These are phyloP conservation scores for Cercophora samala DNA, from an alignment of 495 filamentous ascomycete species.

Conservation along the genomic window DNA sequence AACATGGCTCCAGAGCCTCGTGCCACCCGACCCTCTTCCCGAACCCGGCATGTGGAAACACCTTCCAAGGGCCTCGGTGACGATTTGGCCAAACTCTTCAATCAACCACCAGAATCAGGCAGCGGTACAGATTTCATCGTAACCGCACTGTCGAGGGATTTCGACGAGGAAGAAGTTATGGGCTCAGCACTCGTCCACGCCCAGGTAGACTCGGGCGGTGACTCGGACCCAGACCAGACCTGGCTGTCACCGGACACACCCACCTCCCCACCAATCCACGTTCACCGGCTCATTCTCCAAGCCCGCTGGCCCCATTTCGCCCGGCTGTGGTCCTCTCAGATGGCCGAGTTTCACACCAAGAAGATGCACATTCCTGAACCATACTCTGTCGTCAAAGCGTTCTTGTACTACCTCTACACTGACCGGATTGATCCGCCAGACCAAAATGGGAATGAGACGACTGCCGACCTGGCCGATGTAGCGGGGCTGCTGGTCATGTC, in stretches of 20 bases:
- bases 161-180: constrained; percentile 59
- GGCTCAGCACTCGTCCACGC: constrained; percentile 44
- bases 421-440: constrained; percentile 70
- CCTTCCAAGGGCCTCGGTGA: constrained; percentile 69
- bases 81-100: constrained; percentile 82
- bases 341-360: constrained; percentile 94
- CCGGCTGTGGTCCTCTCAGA: constrained; percentile 82
- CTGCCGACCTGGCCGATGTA: constrained; percentile 71
- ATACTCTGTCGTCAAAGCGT: constrained; percentile 89
- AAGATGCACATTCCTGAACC: constrained; percentile 97
- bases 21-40: constrained; percentile 47
- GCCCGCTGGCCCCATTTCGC: constrained; percentile 96
- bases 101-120: constrained; percentile 69
- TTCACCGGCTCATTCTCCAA: constrained; percentile 87
- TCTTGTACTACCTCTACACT: constrained; percentile 94
- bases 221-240: constrained; percentile 46
- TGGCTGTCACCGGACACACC: constrained; percentile 60
- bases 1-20: constrained; percentile 59
- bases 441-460: constrained; percentile 52
- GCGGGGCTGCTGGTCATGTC: constrained; percentile 97
- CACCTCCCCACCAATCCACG: constrained; percentile 85
- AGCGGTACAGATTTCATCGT: constrained; percentile 83
- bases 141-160: constrained; percentile 68
- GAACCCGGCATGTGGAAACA: constrained; percentile 39
- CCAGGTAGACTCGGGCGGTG: constrained; percentile 16